Conservation (phyloP, 2,329 filamentous ascomycete species). For the Aspergillus alliaceus region DNA sequence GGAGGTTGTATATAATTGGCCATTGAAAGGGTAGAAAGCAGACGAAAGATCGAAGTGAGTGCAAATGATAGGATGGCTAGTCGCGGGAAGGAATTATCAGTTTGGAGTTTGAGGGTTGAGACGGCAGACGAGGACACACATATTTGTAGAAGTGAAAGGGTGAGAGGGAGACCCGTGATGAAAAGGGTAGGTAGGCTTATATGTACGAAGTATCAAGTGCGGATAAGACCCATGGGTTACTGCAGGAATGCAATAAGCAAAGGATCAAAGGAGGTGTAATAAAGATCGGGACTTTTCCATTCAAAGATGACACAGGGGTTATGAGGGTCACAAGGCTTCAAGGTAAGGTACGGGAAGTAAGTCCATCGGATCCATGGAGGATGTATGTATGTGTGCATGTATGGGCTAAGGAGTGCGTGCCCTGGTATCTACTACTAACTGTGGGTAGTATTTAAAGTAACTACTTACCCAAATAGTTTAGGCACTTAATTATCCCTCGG, state of each 20-base stretch:
- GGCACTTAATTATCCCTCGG: not conserved
- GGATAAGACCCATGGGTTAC: slow-evolving; percentile 20
- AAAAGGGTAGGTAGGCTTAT: slow-evolving; percentile 15
- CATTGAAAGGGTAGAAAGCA: slow-evolving; percentile 26
- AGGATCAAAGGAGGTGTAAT: slow-evolving; percentile 15
- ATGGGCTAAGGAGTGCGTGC: not conserved
- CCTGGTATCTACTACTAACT: not conserved
- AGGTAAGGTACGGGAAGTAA: slow-evolving; percentile 21
- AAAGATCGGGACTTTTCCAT: slow-evolving; percentile 17
- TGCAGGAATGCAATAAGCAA: slow-evolving; percentile 21
- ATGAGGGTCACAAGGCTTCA: slow-evolving; percentile 19
- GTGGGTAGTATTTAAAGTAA: not conserved
- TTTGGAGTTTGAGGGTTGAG: slow-evolving; percentile 7
- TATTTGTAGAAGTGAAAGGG: slow-evolving; percentile 7
- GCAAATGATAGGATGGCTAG: not conserved
- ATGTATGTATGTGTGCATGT: not conserved
- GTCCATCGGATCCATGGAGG: not conserved
- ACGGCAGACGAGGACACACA: slow-evolving; percentile 10
- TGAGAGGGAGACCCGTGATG: not conserved
- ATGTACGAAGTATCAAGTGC: slow-evolving; percentile 15
- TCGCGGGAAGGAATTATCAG: slow-evolving; percentile 8
- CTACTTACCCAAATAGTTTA: slow-evolving; percentile 1
- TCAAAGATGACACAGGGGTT: slow-evolving; percentile 24
- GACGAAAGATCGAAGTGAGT: slow-evolving; percentile 1
- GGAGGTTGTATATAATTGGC: slow-evolving; percentile 30